Evolutionary conservation across 495 filamentous ascomycete genomes (phyloP), one percentile per base, ranked within the genome.

Genomic region (Rhypophila decipiens): DNA sequence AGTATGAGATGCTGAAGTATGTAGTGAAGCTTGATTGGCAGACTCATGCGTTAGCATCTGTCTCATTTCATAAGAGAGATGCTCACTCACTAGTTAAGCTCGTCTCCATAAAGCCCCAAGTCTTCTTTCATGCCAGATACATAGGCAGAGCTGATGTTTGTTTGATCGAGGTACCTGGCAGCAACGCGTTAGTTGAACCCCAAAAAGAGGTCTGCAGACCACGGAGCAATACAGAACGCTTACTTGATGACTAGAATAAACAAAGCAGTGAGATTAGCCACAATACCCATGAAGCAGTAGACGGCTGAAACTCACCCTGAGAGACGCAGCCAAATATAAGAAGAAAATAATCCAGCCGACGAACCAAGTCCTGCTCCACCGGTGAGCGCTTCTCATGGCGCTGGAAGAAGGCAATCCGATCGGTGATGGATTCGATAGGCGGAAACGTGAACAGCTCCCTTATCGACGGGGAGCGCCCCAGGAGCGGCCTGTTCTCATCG

Each of bases 1-100:
- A 64, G 37, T 71, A 72, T 2, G 65, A 68, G 23, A 72, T 64
- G 46, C 63, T 71, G 50, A 70, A 74, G 44, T 64, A 71, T 5
- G 77, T 77, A 31, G 75, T 77, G 65, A 82, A 77, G 33, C 66
- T 70, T 47, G 40, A 5, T n/a, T n/a, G n/a, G n/a, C n/a, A n/a
- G n/a, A n/a, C n/a, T n/a, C n/a, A n/a, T n/a, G n/a, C n/a, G n/a
- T n/a, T n/a, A n/a, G n/a, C n/a, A n/a, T n/a, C n/a, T n/a, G n/a
- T n/a, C n/a, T n/a, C n/a, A n/a, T n/a, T n/a, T n/a, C n/a, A n/a
- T n/a, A n/a, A n/a, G n/a, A n/a, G n/a, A n/a, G n/a, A n/a, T n/a
- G 27, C 22, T 20, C 3, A 29, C 44, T 33, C 42, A 67, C 61
- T 65, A 66, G 47, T 64, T 66, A 8, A 69, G 61, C 54, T 70